Percentiles rank a stretch among this genome's conserved stretches.
These are phyloP conservation scores for Cichorium intybus DNA, from an alignment of 140 eudicot genomes.

Conservation along the genomic window DNA sequence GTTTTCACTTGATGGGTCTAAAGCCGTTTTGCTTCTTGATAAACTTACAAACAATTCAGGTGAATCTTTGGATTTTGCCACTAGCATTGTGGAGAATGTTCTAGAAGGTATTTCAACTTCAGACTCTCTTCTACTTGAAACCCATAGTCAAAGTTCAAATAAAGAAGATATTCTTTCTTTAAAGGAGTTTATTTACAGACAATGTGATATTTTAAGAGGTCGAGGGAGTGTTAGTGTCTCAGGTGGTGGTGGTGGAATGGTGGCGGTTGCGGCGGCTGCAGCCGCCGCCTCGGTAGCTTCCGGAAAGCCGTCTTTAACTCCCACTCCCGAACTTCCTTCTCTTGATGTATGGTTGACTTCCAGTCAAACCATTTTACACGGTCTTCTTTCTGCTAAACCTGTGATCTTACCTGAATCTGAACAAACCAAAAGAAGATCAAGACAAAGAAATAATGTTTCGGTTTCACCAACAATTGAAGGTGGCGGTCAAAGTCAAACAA, in stretches of 20 bases:
- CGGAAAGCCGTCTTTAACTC: slow-evolving; percentile 51
- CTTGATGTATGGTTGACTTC: slow-evolving; percentile 72
- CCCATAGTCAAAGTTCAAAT: slow-evolving; percentile 52
- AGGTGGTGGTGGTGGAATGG: slow-evolving; percentile 77
- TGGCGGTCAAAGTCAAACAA: slow-evolving; percentile 17
- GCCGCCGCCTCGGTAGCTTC: slow-evolving; percentile 92
- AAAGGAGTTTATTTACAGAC: slow-evolving; percentile 77
- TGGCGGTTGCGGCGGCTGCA: slow-evolving; percentile 91
- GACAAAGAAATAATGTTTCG: slow-evolving; percentile 39
- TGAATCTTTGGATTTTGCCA: slow-evolving; percentile 77
- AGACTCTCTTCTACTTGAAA: slow-evolving; percentile 84
- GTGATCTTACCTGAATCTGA: slow-evolving; percentile 35
- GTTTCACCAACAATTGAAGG: slow-evolving; percentile 36
- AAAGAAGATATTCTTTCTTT: slow-evolving; percentile 75
- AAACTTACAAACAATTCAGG: slow-evolving; percentile 50
- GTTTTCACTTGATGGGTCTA: slow-evolving; percentile 83
- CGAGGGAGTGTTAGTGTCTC: slow-evolving; percentile 63
- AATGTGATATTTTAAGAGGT: slow-evolving; percentile 79
- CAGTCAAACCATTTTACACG: slow-evolving; percentile 54
- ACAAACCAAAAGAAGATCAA: slow-evolving; percentile 33
- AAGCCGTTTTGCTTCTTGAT: slow-evolving; percentile 74
- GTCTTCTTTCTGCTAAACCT: slow-evolving; percentile 63
- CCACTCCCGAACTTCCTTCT: slow-evolving; percentile 82
- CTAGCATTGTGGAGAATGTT: slow-evolving; percentile 68
- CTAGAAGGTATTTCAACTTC: slow-evolving; percentile 69